Conservation (phyloP, 169 alveolate species). For the Perkinsus chesapeaki region DNA sequence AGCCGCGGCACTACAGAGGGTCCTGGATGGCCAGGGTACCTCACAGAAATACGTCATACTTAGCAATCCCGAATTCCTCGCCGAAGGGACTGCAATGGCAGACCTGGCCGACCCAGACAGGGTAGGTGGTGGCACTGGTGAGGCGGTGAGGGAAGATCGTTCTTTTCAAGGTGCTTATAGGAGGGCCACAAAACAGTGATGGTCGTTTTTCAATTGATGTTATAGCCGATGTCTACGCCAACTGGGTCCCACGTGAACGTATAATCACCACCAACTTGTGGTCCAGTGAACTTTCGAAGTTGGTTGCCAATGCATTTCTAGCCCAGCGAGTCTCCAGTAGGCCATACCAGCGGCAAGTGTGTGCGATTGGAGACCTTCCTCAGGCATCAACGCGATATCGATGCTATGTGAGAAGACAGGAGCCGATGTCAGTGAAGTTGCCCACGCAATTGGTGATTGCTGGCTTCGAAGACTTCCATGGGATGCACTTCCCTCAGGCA, state of each 20-base stretch:
- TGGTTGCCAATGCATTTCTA: constrained; percentile 70
- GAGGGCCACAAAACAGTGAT: constrained; percentile 41
- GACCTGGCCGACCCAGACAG: constrained; percentile 68
- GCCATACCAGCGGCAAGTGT: not conserved
- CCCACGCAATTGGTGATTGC: not conserved
- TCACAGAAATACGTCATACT: constrained; percentile 48
- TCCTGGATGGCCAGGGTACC: constrained; percentile 30
- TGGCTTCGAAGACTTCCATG: not conserved
- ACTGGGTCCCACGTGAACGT: constrained; percentile 59
- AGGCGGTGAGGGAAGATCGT: constrained; percentile 25
- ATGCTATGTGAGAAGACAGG: constrained; percentile 77
- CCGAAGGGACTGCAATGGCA: constrained; percentile 72
- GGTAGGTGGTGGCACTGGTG: constrained; percentile 36
- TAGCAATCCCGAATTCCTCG: constrained; percentile 77
- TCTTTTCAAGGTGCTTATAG: constrained; percentile 29
- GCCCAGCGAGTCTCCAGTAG: constrained; percentile 67
- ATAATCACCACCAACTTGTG: constrained; percentile 57
- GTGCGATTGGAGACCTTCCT: not conserved
- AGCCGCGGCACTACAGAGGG: constrained; percentile 47
- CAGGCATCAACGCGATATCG: constrained; percentile 28
- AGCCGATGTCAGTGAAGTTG: constrained; percentile 63
- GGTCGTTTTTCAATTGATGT: constrained; percentile 40
- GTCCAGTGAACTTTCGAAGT: constrained; percentile 76
- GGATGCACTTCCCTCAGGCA: constrained; percentile 44
- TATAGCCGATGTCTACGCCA: constrained; percentile 52